Conservation (phyloP, 768 basidiomycete genomes). For the Pisolithus marmoratus region DNA sequence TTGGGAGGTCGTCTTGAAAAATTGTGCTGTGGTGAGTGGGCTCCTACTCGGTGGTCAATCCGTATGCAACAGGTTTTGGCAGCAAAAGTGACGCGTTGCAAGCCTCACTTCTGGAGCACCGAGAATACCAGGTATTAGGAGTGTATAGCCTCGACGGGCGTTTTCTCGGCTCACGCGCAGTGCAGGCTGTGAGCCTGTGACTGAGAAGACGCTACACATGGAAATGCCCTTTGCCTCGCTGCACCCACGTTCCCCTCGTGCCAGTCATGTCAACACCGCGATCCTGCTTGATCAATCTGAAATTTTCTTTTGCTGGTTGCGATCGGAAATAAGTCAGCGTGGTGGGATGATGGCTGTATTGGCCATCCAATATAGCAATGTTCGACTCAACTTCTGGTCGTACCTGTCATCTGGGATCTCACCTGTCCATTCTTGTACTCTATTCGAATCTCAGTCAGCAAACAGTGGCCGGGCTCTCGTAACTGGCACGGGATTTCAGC, state of each 20-base stretch:
- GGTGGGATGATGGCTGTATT: slow-evolving; percentile 21
- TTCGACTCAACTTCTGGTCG: not conserved
- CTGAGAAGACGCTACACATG: slow-evolving; percentile 4
- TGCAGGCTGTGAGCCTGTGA: slow-evolving; percentile 4
- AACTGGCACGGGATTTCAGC: slow-evolving; percentile 21
- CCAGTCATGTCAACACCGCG: slow-evolving; percentile 24
- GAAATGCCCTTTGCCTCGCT: slow-evolving; percentile 22
- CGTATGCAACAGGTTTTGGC: not conserved
- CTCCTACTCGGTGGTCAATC: not conserved
- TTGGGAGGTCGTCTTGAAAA: too few relatives aligned
- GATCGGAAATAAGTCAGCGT: slow-evolving; percentile 27
- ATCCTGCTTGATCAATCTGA: slow-evolving; percentile 13
- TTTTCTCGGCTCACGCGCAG: slow-evolving; percentile 11
- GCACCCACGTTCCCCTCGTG: slow-evolving; percentile 23
- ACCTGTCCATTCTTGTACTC: slow-evolving; percentile 15
- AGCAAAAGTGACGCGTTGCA: not conserved
- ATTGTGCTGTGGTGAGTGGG: not conserved
- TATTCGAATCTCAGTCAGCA: slow-evolving; percentile 1
- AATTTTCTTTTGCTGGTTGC: slow-evolving; percentile 9
- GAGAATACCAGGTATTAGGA: not conserved
- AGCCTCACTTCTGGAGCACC: not conserved
- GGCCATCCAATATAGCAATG: slow-evolving; percentile 13
- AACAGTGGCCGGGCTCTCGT: slow-evolving; percentile 7
- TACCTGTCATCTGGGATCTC: slow-evolving; percentile 18
- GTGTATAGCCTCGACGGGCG: slow-evolving; percentile 15